These are phyloP conservation scores for Phylloporus rhodoxanthus DNA, from an alignment of 768 basidiomycete genomes.

Conservation along the genomic window DNA sequence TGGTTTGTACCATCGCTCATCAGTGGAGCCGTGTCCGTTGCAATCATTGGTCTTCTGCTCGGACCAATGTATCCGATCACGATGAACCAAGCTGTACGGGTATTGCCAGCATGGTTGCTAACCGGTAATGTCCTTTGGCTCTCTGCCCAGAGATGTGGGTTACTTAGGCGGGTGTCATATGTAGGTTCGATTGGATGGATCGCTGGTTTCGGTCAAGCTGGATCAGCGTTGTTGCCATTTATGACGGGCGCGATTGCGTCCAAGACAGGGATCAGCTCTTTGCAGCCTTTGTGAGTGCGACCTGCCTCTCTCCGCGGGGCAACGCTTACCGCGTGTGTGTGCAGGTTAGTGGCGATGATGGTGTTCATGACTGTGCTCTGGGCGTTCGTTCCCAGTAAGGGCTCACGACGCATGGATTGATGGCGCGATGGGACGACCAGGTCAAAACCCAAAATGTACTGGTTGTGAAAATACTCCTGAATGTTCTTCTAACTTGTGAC, in stretches of 20 bases:
- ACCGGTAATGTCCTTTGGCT: slow-evolving; percentile 29
- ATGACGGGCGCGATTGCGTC: slow-evolving; percentile 64
- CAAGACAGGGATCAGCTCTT: slow-evolving; percentile 44
- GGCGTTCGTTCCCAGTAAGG: slow-evolving; percentile 35
- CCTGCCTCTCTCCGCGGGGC: neutral
- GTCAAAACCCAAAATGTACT: neutral
- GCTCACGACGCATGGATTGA: slow-evolving; percentile 17
- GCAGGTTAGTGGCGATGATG: slow-evolving; percentile 38
- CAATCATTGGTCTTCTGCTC: slow-evolving; percentile 49
- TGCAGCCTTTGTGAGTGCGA: slow-evolving; percentile 33
- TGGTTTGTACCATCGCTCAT: slow-evolving; percentile 54
- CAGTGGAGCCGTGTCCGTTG: slow-evolving; percentile 49
- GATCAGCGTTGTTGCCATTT: slow-evolving; percentile 67
- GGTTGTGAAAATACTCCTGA: neutral
- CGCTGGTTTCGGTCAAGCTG: slow-evolving; percentile 63
- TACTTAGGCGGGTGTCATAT: slow-evolving; percentile 8
- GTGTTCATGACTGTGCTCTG: slow-evolving; percentile 36
- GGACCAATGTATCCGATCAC: slow-evolving; percentile 52
- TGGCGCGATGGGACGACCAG: neutral
- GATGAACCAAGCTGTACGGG: slow-evolving; percentile 62
- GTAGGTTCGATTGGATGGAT: slow-evolving; percentile 60
- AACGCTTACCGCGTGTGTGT: neutral
- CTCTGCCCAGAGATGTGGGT: neutral
- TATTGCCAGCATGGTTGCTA: slow-evolving; percentile 68
- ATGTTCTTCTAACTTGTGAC: neutral